Percentiles rank a stretch among this genome's conserved stretches.
Evolutionary conservation across 2,329 filamentous ascomycete species (phyloP).

Genomic region (Mycosphaerella sp.): DNA sequence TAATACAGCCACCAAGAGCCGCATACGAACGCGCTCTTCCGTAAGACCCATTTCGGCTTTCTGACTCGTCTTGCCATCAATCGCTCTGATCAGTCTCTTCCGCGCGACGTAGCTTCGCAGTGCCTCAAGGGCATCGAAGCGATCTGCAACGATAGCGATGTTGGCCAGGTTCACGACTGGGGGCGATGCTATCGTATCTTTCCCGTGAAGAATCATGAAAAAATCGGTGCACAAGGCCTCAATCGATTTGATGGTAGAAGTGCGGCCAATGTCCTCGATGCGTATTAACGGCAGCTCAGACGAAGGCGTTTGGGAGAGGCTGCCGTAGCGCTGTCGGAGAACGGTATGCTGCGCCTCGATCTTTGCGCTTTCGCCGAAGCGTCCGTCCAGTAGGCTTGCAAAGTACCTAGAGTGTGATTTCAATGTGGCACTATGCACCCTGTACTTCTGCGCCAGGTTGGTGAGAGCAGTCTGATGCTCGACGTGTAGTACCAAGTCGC

Average conservation of each 20-base stretch:
- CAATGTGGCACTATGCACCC: constrained; percentile 53
- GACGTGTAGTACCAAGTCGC: constrained; percentile 61
- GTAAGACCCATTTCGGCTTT: constrained; percentile 37
- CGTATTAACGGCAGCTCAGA: constrained; percentile 55
- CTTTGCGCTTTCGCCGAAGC: constrained; percentile 57
- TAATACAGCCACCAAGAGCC: constrained; percentile 59
- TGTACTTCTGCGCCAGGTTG: constrained; percentile 55
- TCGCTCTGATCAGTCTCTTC: constrained; percentile 37
- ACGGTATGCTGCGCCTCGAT: constrained; percentile 48
- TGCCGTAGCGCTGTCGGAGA: constrained; percentile 45
- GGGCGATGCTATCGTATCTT: constrained; percentile 38
- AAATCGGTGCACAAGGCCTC: constrained; percentile 54
- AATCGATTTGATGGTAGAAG: constrained; percentile 57
- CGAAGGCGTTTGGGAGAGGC: constrained; percentile 38
- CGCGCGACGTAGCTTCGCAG: constrained; percentile 51
- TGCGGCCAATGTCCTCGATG: constrained; percentile 63
- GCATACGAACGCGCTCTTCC: constrained; percentile 64
- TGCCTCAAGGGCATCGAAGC: constrained; percentile 58
- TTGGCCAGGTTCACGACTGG: constrained; percentile 59
- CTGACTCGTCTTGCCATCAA: constrained; percentile 41
- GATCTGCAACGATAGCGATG: constrained; percentile 64
- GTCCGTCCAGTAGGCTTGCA: constrained; percentile 54
- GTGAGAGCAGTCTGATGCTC: constrained; percentile 53
- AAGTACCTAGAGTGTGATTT: constrained; percentile 64
- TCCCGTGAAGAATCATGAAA: constrained; percentile 58